A percentile compares a stretch with the other conserved stretches of the same genome.
These are phyloP conservation scores for Pyrenopolyporus hunteri DNA, from an alignment of 495 filamentous ascomycete genomes.

Conservation along the genomic window DNA sequence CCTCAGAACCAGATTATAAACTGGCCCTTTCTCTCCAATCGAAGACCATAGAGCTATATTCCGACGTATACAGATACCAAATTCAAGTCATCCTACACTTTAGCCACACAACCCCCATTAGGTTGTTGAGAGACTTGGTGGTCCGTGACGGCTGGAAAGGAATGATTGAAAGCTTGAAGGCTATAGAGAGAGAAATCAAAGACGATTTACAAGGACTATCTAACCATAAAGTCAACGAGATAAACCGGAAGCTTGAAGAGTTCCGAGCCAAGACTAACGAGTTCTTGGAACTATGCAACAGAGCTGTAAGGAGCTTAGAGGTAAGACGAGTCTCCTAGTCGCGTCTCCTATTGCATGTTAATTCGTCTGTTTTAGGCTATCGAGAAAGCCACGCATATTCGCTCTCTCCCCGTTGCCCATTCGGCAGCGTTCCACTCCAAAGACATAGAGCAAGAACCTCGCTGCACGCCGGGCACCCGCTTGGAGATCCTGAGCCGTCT, in stretches of 20 bases:
- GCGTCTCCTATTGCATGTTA: neutral
- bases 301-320: neutral
- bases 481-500: constrained; percentile 33
- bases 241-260: neutral
- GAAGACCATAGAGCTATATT: constrained; percentile 15
- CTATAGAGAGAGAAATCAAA: neutral
- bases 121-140: neutral
- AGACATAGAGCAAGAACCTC: constrained; percentile 28
- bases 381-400: neutral
- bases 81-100: constrained; percentile 5
- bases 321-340: neutral
- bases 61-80: constrained; percentile 10
- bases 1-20: neutral
- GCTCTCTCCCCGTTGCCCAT: neutral
- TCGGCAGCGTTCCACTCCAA: constrained; percentile 40
- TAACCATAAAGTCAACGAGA: neutral
- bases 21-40: constrained; percentile 5
- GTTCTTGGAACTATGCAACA: neutral
- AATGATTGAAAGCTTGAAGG: neutral
- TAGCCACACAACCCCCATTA: neutral
- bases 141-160: constrained; percentile 13
- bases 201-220: neutral
- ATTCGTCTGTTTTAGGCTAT: neutral
- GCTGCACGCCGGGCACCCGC: constrained; percentile 39
- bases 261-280: neutral